Base-by-base conservation (phyloP, 768 basidiomycete species). In the Nevesoporus exiguus region DNA sequence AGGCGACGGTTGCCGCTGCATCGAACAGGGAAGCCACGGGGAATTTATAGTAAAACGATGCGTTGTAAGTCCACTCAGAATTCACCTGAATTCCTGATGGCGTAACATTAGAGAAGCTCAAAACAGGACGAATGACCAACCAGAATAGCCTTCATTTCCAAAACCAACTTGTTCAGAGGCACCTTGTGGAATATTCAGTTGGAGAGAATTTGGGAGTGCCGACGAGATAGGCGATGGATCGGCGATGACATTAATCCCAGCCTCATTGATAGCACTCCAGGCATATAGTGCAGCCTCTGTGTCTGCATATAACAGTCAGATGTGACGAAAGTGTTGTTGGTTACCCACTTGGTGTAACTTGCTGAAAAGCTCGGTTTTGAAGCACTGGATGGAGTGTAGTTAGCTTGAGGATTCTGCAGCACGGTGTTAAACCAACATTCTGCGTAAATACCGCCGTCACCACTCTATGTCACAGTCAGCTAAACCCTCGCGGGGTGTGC, bases 321-420 rank as follows among this genome's bases (percentile, higher is more conserved):
- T 27, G 17, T 31, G 22, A 9, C 11, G 14, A 22, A 46, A 7
- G 11, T 33, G 14, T 47, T 3, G 22, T 25, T 30, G 2, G 13
- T 27, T 9, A 47, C 70, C 7, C 62, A 81, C 83, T 74, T 17
- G 84, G 77, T 4, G 77, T 74, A 27, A 85, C 82, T 57, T 81
- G 74, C 61, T 87, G 85, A 65, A 87, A 85, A 2, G 85, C 85
- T 19, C 85, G 74, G 61, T 88, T 88, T 65, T 82, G 84, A 3
- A 86, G 73, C n/a, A 86, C 83, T 84, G 56, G 1, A 52, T 48
- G 27, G 27, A 9, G 31, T 34, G n/a, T 1, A 14, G 49, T 56
- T 29, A 58, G 51, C 27, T n/a, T n/a, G n/a, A 2, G 40, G 19
- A 34, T 47, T n/a, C 14, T 10, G 39, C 14, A 13, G 5, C 47